Conservation (phyloP, 2,329 filamentous ascomycete genomes). For the Cyphellophora europaea region DNA sequence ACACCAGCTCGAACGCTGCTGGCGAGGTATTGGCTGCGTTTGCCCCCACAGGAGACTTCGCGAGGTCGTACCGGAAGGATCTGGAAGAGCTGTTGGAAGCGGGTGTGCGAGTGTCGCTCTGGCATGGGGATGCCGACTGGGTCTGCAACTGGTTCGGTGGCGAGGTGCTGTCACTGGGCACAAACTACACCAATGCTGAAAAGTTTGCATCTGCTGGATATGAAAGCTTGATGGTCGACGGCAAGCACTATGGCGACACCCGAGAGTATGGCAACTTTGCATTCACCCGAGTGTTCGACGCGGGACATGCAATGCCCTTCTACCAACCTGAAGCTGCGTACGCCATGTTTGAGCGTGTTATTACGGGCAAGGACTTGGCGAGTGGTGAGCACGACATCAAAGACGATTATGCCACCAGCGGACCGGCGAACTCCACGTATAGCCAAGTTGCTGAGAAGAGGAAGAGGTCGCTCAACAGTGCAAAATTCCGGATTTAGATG, state of each 20-base stretch:
- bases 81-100: constrained; percentile 46
- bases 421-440: constrained; percentile 26
- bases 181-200: constrained; percentile 30
- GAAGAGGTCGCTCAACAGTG: not conserved
- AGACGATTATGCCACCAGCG: constrained; percentile 7
- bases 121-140: constrained; percentile 52
- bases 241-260: constrained; percentile 28
- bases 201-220: constrained; percentile 37
- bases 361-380: constrained; percentile 25
- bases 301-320: constrained; percentile 21
- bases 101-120: constrained; percentile 47
- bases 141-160: constrained; percentile 44
- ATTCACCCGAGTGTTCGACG: constrained; percentile 29
- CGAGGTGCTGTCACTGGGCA: constrained; percentile 34
- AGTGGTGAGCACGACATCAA: constrained; percentile 20
- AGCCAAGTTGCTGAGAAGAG: constrained; percentile 10
- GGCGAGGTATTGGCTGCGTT: constrained; percentile 76
- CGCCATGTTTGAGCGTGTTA: constrained; percentile 26
- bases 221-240: constrained; percentile 23
- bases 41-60: constrained; percentile 21
- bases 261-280: constrained; percentile 31
- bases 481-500: not conserved
- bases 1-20: constrained; percentile 69
- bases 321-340: constrained; percentile 31
- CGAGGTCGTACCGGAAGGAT: constrained; percentile 31